Evolutionary conservation across 495 filamentous ascomycete species (phyloP).

Genomic region (Parachaetomium inaequale): DNA sequence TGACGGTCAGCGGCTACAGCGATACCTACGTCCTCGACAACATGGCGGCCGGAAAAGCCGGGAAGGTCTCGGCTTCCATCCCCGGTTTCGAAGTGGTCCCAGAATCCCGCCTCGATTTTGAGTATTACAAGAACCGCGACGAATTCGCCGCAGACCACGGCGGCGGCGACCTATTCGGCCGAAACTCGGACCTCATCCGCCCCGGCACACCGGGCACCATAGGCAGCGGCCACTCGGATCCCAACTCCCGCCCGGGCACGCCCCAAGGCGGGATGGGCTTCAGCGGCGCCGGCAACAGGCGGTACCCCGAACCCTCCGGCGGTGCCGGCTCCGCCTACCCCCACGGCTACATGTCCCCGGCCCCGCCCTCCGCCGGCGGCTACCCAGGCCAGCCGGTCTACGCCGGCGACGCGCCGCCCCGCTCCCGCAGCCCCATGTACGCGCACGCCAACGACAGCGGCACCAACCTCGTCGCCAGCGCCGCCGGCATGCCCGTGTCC

Average conservation of each 20-base stretch:
- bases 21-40: conserved; percentile 68
- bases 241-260: conserved; percentile 40
- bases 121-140: conserved; percentile 80
- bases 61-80: conserved; percentile 53
- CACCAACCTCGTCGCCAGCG: conserved; percentile 42
- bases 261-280: conserved; percentile 41
- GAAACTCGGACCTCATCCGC: conserved; percentile 61
- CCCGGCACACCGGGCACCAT: conserved; percentile 62
- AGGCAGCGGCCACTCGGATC: conserved; percentile 33
- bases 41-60: conserved; percentile 73
- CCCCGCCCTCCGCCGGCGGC: conserved; percentile 13
- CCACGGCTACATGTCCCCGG: conserved; percentile 18
- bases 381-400: conserved; percentile 17
- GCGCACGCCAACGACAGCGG: conserved; percentile 43
- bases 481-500: conserved; percentile 40
- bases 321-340: conserved; percentile 24
- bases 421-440: conserved; percentile 40
- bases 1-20: conserved; percentile 62
- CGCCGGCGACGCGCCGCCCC: conserved; percentile 21
- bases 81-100: conserved; percentile 83
- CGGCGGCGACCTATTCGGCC: conserved; percentile 70
- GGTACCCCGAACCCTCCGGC: conserved; percentile 17
- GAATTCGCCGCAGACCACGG: conserved; percentile 88
- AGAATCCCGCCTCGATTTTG: conserved; percentile 87
- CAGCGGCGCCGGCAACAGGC: conserved; percentile 8